These are phyloP conservation scores for Lasiodiplodia sp. DNA, from an alignment of 2,329 filamentous ascomycete species.

Conservation along the genomic window DNA sequence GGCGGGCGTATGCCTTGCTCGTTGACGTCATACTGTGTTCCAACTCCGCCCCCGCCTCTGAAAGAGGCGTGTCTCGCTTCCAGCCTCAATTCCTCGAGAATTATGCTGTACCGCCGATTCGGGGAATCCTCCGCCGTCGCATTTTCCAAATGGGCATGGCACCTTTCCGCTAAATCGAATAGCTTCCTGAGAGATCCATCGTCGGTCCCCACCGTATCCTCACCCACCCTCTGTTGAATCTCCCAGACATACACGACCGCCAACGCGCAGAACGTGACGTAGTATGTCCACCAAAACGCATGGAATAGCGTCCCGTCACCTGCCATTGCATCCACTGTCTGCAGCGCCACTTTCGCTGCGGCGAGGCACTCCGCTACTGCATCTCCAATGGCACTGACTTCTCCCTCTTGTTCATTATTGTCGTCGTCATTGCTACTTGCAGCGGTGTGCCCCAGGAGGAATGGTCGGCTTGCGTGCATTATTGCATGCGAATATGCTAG, in stretches of 20 bases:
- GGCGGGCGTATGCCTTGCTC: background rate
- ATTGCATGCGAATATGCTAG: slow-evolving; percentile 45
- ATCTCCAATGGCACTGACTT: slow-evolving; percentile 42
- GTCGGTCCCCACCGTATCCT: background rate
- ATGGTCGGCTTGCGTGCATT: slow-evolving; percentile 44
- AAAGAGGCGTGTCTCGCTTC: slow-evolving; percentile 45
- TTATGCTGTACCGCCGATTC: slow-evolving; percentile 57
- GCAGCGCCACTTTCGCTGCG: slow-evolving; percentile 50
- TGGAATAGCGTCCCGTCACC: slow-evolving; percentile 49
- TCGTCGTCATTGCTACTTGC: slow-evolving; percentile 10
- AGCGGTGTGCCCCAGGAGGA: slow-evolving; percentile 34
- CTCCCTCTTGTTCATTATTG: slow-evolving; percentile 35
- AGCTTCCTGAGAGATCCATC: slow-evolving; percentile 34
- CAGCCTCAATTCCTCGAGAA: slow-evolving; percentile 54
- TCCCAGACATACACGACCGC: slow-evolving; percentile 58
- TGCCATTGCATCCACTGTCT: slow-evolving; percentile 48
- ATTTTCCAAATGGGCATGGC: slow-evolving; percentile 53
- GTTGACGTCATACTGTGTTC: background rate
- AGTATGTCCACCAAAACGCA: slow-evolving; percentile 58
- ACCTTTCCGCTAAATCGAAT: slow-evolving; percentile 53
- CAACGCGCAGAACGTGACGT: slow-evolving; percentile 58
- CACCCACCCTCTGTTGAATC: slow-evolving; percentile 46
- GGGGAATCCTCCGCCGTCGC: slow-evolving; percentile 57
- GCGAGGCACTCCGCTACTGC: slow-evolving; percentile 53
- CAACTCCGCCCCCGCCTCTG: slow-evolving; percentile 25